A percentile compares a stretch with the other conserved stretches of the same genome.
Conservation (phyloP, 2,329 filamentous ascomycete genomes). For the Gnomoniopsis sp. region DNA sequence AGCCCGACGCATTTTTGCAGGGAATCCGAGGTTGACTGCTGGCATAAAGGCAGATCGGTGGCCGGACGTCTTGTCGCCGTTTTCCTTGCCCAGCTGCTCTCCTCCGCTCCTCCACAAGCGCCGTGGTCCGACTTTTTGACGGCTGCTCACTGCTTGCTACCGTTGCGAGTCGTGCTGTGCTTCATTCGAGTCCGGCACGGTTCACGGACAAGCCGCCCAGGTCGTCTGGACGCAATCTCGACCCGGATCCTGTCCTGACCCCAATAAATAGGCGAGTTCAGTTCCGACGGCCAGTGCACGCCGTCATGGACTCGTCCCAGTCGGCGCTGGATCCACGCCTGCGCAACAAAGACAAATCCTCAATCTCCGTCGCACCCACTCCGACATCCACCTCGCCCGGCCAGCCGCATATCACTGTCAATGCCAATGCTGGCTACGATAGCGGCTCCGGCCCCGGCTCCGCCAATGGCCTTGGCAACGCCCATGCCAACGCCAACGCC, state of each 20-base stretch:
- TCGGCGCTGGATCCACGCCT: slow-evolving; percentile 18
- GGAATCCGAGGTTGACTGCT: neutral
- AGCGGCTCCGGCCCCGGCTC: neutral
- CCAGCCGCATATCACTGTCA: neutral
- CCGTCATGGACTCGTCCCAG: slow-evolving; percentile 12
- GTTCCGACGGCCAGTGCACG: neutral
- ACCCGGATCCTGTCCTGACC: neutral
- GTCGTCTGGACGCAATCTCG: too few relatives aligned
- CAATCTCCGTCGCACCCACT: slow-evolving; percentile 7
- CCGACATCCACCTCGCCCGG: neutral
- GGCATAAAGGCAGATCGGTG: slow-evolving; percentile 9
- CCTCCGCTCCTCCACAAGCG: slow-evolving; percentile 10
- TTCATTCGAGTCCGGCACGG: neutral
- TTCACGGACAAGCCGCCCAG: neutral
- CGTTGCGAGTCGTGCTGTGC: slow-evolving; percentile 1
- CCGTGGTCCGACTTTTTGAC: slow-evolving; percentile 13
- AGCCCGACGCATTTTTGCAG: neutral
- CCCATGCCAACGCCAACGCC: neutral
- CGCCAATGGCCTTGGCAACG: neutral
- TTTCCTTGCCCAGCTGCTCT: slow-evolving; percentile 5
- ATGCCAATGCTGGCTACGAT: neutral
- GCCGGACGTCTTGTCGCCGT: slow-evolving; percentile 7
- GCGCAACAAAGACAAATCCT: slow-evolving; percentile 8
- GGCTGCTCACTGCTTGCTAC: neutral
- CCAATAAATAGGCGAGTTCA: neutral